phyloP scores from a whole-genome alignment of 768 basidiomycete genomes.

The Russula sp. region DNA sequence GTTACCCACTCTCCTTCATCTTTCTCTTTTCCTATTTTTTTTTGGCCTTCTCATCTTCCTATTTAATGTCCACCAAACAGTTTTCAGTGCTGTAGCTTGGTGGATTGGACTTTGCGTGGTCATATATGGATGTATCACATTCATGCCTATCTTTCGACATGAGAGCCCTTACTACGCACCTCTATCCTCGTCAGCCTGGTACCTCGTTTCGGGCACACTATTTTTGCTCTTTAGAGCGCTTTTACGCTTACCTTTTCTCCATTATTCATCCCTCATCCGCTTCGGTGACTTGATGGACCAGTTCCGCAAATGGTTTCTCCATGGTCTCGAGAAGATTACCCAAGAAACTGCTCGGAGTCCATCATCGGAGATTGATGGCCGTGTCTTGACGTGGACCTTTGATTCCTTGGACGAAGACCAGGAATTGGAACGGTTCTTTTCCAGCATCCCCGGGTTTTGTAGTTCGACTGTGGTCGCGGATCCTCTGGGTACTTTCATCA shows the following conservation, averaged over 20 bases:
- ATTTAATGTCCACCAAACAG: too few species aligned
- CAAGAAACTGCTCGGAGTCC: neutral
- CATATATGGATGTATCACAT: neutral
- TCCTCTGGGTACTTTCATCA: neutral
- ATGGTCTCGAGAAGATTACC: neutral
- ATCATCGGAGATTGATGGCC: neutral
- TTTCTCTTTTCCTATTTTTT: too few species aligned
- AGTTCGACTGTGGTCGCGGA: neutral
- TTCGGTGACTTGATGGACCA: neutral
- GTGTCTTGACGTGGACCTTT: neutral
- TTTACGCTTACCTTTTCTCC: neutral
- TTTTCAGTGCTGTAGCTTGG: too few species aligned
- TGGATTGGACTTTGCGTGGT: too few species aligned
- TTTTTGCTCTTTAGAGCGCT: neutral
- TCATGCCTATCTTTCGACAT: neutral
- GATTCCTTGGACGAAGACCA: neutral
- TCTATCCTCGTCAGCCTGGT: neutral
- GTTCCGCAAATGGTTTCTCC: neutral
- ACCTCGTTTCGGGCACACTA: neutral
- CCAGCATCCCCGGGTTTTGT: neutral
- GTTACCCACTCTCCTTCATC: too few species aligned
- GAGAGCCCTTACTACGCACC: neutral
- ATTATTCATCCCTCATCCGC: neutral
- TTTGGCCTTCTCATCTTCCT: too few species aligned
- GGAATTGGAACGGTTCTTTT: conserved; percentile 5